Conservation (phyloP, 2,329 filamentous ascomycete species). For the Penicillium crustosum region DNA sequence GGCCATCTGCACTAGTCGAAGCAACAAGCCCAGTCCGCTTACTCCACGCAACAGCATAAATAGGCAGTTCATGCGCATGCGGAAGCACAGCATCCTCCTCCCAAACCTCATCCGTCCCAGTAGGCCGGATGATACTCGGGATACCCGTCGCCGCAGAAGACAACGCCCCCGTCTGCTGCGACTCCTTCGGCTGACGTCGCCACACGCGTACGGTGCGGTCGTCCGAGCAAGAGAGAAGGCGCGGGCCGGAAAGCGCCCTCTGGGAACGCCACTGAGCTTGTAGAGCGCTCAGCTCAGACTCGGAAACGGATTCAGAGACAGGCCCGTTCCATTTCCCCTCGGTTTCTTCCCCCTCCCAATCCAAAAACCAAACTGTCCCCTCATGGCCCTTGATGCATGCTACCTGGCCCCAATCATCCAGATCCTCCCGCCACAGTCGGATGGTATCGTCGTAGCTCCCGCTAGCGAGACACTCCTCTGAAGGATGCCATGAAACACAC, state of each 20-base stretch:
- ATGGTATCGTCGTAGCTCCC: constrained; percentile 95
- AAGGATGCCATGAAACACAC: constrained; percentile 86
- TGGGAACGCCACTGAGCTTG: constrained; percentile 32
- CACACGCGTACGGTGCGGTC: constrained; percentile 79
- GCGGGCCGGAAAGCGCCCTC: constrained; percentile 43
- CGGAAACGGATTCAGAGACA: background rate
- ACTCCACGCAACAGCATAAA: constrained; percentile 88
- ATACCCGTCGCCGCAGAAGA: constrained; percentile 56
- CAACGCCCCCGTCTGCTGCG: constrained; percentile 33
- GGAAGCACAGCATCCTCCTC: constrained; percentile 74
- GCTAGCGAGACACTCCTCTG: constrained; percentile 75
- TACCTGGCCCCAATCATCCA: constrained; percentile 92
- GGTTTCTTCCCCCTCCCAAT: constrained; percentile 57
- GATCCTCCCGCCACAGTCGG: constrained; percentile 83
- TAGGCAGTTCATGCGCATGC: constrained; percentile 69
- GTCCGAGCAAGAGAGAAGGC: constrained; percentile 81
- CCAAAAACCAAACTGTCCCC: constrained; percentile 86
- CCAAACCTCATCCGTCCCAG: constrained; percentile 77
- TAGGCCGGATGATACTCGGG: constrained; percentile 83
- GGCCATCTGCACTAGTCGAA: constrained; percentile 86
- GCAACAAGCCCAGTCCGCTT: constrained; percentile 71
- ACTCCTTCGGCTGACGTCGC: constrained; percentile 58
- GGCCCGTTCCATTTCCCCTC: background rate
- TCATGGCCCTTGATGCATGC: constrained; percentile 75
- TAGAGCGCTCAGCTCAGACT: constrained; percentile 5